phyloP scores from a whole-genome alignment of 2,329 filamentous ascomycete genomes.

The Phymatotrichopsis omnivora region DNA sequence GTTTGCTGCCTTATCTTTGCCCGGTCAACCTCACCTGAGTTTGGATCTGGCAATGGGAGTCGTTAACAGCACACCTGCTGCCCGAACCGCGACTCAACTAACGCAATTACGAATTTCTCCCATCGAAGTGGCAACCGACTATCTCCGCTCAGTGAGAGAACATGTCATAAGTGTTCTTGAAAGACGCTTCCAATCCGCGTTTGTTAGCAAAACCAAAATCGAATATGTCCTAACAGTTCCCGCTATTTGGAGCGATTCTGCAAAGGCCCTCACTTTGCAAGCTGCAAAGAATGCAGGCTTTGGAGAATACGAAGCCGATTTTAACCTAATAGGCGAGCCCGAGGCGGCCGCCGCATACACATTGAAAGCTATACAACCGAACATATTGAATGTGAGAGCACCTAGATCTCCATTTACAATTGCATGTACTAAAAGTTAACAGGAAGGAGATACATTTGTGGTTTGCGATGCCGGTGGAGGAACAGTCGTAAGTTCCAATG shows the following conservation, averaged over 20 bases:
- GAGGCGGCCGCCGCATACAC: constrained; percentile 29
- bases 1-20: too few relatives aligned
- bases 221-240: constrained; percentile 72
- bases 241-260: constrained; percentile 74
- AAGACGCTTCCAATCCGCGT: too few relatives aligned
- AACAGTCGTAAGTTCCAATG: constrained; percentile 20
- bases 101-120: not conserved
- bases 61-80: too few relatives aligned
- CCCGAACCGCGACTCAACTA: not conserved
- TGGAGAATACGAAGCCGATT: constrained; percentile 42
- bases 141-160: not conserved
- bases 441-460: constrained; percentile 37
- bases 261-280: constrained; percentile 69
- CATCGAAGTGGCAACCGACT: constrained; percentile 1
- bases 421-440: not conserved
- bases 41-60: too few relatives aligned
- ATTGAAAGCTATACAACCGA: constrained; percentile 24
- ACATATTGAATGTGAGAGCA: constrained; percentile 16
- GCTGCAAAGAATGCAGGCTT: constrained; percentile 71
- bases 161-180: too few relatives aligned
- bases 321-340: constrained; percentile 30
- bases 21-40: too few relatives aligned
- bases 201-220: constrained; percentile 23
- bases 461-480: constrained; percentile 27
- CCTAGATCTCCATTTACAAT: not conserved